Evolutionary conservation across 768 basidiomycete species (phyloP), one percentile per base, ranked within the genome.

Genomic region (Lentinula edodes): DNA sequence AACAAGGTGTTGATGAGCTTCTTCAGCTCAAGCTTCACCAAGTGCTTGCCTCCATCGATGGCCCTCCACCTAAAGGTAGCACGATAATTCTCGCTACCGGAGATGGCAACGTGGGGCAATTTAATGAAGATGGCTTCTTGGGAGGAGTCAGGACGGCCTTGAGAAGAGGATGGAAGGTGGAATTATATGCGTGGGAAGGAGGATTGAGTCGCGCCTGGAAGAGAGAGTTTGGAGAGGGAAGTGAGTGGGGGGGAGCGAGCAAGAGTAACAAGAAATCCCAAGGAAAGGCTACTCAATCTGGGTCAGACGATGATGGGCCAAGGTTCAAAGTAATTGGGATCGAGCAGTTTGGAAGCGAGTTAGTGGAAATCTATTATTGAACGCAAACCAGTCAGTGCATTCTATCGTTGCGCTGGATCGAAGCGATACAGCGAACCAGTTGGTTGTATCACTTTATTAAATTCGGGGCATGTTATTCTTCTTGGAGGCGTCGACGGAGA

Each of bases 1-100:
- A 95, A 69, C 95, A 98, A 73, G 94, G 93, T 10, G 95, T 98
- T 2, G 95, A 98, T 71, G 95, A 98, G 74, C 80, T 97, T 28
- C 75, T 98, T 54, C 95, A 97, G 73, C 79, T 98, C 61, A 97
- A 98, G 71, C 79, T 98, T 35, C 88, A 95, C 65, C 93, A 95
- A 70, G 88, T 89, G 10, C 78, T 98, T 56, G 86, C 89, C 9
- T 85, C 83, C 48, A 80, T 83, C 6, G 89, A 92, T 63, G 76
- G 77, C 15, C 78, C 81, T 1, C 86, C 84, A 2, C 86, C 86
- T 0, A 68, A 75, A 10, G 83, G 85, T 2, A 83, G 87, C 12
- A 93, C 91, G 18, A 90, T 97, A 66, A 89, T 97, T 50, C 83
- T 98, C 46, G 95, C 93, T 0, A 97, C 95, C 0, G 95, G 95